Evolutionary conservation across 2,329 filamentous ascomycete genomes (phyloP), one percentile per base, ranked within the genome.

Genomic region (Diaporthe nobilis): DNA sequence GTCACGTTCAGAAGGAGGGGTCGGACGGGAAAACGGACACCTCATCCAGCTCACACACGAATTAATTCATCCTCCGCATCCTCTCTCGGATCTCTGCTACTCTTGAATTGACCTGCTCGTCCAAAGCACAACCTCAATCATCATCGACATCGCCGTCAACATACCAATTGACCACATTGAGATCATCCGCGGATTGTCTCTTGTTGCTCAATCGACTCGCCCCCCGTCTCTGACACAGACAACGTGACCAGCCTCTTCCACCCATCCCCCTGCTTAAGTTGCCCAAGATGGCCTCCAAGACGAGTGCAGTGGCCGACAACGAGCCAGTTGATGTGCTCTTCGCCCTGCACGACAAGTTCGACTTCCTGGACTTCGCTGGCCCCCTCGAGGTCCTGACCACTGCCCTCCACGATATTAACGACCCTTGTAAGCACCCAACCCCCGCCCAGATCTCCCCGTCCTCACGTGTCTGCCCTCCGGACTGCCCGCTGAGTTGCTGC

Each of bases 261-360:
- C 31, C 47, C 28, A 51, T 53, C 49, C 39, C 75, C 63, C 17
- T 71, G 78, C 77, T 39, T 76, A 80, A 78, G 75, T 80, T 81
- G 81, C 80, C 78, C 86, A 90, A 84, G 84, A 92, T 92, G 90
- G 87, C 88, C 82, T 84, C 84, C 82, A 91, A 91, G 87, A 86
- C 85, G 79, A 90, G 89, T 84, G 89, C 89, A 82, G 88, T 90
- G 83, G 86, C 87, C 80, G 89, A 91, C 82, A 88, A 77, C 60
- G 80, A 91, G 82, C 89, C 89, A 79, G 85, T 92, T 81, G 87
- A 91, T 78, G 88, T 92, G 79, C 88, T 92, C 81, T 88, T 92
- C 83, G 90, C 87, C 80, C 86, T 92, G 80, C 90, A 92, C 73
- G 84, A 87, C 82, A 90, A 90, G 82, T 92, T 92, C 82, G 86